Evolutionary conservation across 345 rosid genomes (phyloP).

Genomic region (Odontarrhena argentea): DNA sequence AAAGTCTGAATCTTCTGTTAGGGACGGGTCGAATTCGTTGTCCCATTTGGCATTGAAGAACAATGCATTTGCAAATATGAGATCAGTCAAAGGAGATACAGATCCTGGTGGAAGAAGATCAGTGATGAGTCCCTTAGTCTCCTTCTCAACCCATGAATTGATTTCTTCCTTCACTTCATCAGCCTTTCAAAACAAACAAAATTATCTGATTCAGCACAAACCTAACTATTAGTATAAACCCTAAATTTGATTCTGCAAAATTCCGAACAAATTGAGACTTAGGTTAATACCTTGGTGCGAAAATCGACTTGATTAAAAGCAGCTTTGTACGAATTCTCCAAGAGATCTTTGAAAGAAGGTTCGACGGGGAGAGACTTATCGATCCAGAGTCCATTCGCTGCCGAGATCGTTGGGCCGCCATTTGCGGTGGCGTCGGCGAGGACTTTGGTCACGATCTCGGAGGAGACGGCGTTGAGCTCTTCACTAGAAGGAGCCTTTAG

Average conservation of each 20-base stretch:
- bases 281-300: slow-evolving; percentile 67
- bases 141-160: too few relatives aligned
- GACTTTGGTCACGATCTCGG: slow-evolving; percentile 53
- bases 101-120: slow-evolving; percentile 52
- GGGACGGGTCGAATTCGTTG: not conserved
- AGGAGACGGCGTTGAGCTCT: slow-evolving; percentile 55
- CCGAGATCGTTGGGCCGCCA: slow-evolving; percentile 65
- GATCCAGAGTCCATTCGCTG: slow-evolving; percentile 71
- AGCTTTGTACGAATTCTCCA: slow-evolving; percentile 61
- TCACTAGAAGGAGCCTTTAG: slow-evolving; percentile 59
- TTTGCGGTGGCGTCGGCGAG: slow-evolving; percentile 60
- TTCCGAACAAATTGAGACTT: too few relatives aligned
- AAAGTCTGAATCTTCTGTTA: slow-evolving; percentile 24
- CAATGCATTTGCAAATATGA: not conserved
- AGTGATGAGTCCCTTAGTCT: slow-evolving; percentile 51
- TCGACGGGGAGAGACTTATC: slow-evolving; percentile 64
- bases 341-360: slow-evolving; percentile 57
- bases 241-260: too few relatives aligned
- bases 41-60: slow-evolving; percentile 27
- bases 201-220: too few relatives aligned
- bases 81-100: not conserved
- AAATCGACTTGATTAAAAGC: slow-evolving; percentile 65
- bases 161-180: slow-evolving; percentile 41
- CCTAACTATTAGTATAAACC: too few relatives aligned
- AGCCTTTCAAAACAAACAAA: too few relatives aligned